These are phyloP conservation scores for Tylopilus plumbeoviolaceoides DNA, from an alignment of 768 basidiomycete genomes.

Conservation along the genomic window DNA sequence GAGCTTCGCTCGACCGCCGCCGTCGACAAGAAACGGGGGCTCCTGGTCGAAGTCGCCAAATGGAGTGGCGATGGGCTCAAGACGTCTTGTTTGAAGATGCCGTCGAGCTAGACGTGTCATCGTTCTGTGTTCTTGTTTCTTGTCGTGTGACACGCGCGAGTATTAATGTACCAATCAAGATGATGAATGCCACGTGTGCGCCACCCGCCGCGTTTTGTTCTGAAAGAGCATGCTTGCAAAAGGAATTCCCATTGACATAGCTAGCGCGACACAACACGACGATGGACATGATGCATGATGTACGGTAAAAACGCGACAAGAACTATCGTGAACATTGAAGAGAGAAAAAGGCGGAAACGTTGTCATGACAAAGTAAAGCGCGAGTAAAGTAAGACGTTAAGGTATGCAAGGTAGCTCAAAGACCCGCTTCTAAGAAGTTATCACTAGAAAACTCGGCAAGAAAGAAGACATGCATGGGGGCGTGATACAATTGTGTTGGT, in stretches of 20 bases:
- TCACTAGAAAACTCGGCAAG: slow-evolving; percentile 2
- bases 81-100: slow-evolving; percentile 76
- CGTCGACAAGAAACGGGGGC: slow-evolving; percentile 69
- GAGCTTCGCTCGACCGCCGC: slow-evolving; percentile 73
- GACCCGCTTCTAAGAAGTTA: slow-evolving; percentile 3
- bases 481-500: slow-evolving; percentile 25
- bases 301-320: slow-evolving; percentile 13
- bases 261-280: slow-evolving; percentile 26
- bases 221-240: slow-evolving; percentile 5
- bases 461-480: slow-evolving; percentile 15
- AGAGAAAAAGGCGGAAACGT: neutral
- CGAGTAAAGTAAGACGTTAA: slow-evolving; percentile 13
- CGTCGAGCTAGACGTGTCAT: slow-evolving; percentile 40
- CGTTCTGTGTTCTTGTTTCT: neutral
- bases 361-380: slow-evolving; percentile 10
- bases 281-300: slow-evolving; percentile 16
- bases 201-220: too few relatives aligned
- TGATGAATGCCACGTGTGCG: neutral
- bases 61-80: slow-evolving; percentile 85
- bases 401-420: neutral
- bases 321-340: slow-evolving; percentile 6
- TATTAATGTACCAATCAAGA: neutral
- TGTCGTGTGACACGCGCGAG: neutral
- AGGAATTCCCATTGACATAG: slow-evolving; percentile 16
- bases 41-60: slow-evolving; percentile 73